Evolutionary conservation across 129 eudicot genomes (phyloP), one percentile per base, ranked within the genome.

Genomic region (Lonicera japonica): DNA sequence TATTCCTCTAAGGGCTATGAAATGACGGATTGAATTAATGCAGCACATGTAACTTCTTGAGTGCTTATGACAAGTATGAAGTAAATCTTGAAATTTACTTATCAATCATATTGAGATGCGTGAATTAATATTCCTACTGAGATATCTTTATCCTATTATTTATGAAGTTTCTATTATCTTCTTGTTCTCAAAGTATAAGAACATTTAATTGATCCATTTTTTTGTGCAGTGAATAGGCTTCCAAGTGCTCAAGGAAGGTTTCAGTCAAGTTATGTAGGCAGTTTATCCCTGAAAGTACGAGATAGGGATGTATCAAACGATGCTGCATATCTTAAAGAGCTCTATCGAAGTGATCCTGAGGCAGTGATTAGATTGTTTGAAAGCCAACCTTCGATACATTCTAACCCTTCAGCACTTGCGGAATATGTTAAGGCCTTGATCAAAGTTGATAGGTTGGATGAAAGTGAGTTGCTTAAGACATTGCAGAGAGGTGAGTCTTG

Each of bases 381-480:
- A 78, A 81, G 73, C 60, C 84, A 87, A 53, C 90, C 98, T 81
- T 70, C 95, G 15, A 25, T 92, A 70, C 98, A 85, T 65, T 58
- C 80, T 24, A 82, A 77, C 52, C 81, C 95, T 38, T 55, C 91
- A 43, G 98, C 98, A 65, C 72, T 92, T 60, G 75, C 86, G 34
- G 98, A 92, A 70, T 92, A 92, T 68, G 95, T 92, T 70, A 92
- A 80, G 75, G 98, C 96, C 15, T 57, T 92, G 70, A 89, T 92
- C 68, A 82, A 84, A 83, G 86, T 80, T 75, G 91, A 85, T 76
- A 73, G 85, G 77, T 75, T 92, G 75, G 95, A 92, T 56, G 88
- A 80, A 67, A 88, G 96, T 51, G 96, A 87, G 83, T 69, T 92
- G 82, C 82, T 92, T 16, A 78, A 69, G 67, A 85, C 95, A 58